Evolutionary conservation across 441 rosid genomes (phyloP), one percentile per base, ranked within the genome.

Genomic region (Syzygium syzygioides): DNA sequence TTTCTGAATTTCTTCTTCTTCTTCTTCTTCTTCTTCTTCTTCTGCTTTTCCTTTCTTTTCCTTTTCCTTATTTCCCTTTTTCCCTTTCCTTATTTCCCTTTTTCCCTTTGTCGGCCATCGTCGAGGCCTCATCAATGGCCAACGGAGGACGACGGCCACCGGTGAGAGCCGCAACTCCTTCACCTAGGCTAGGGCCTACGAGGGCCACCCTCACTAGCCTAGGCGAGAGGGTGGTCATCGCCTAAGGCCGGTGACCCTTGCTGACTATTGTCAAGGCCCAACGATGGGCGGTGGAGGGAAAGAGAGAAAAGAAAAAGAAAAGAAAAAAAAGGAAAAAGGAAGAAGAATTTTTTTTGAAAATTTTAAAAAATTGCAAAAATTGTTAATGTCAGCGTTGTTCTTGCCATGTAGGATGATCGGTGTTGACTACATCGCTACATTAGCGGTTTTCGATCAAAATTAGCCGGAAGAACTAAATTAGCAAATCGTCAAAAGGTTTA

Each of bases 391-490:
- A 4, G 7, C 0, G 4, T 4, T n/a, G 7, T 4, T 4, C 0
- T 0, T 64, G 1, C 9, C 18, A 34, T 3, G 0, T 64, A 2
- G 0, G 11, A 64, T 19, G 17, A 30, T 64, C 2, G 37, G 19
- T 0, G 1, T 9, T 64, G 30, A 17, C 34, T 30, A 64, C 3
- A 30, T 30, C 7, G 20, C 5, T 19, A 15, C 3, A 17, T 64
- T n/a, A 30, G 18, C 9, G 37, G 17, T 30, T 64, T 64, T 30
- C 4, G 5, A 64, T n/a, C 76, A 30, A 64, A 64, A 64, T 15
- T 15, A 64, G 4, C 3, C 1, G 0, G 4, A 64, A 64, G 30
- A 9, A 64, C 14, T 64, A 64, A 30, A 64, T 19, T 34, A 26
- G 0, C 0, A 34, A 68, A 68, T 68, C 14, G 12, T 34, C 10